A percentile compares a stretch with the other conserved stretches of the same genome.
phyloP scores from a whole-genome alignment of 768 basidiomycete genomes.

The Exidia glandulosa region DNA sequence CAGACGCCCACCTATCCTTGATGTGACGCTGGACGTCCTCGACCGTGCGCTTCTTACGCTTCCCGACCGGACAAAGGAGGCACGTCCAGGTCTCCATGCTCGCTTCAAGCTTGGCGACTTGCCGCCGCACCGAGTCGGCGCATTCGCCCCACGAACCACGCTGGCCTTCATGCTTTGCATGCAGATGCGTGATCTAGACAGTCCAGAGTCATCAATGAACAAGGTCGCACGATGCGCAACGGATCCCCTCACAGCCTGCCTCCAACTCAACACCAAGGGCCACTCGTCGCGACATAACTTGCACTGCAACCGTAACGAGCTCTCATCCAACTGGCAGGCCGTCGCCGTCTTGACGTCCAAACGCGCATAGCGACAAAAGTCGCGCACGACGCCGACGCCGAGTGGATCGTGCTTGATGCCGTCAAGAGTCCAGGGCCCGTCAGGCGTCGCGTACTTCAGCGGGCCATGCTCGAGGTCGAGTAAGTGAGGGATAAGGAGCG shows the following conservation, averaged over 20 bases:
- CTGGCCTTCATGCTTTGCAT: no score
- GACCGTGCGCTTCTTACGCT: no score
- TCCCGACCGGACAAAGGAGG: no score
- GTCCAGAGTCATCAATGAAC: no score
- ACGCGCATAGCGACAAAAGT: background rate
- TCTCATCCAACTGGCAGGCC: background rate
- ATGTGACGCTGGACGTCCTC: no score
- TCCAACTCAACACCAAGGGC: background rate
- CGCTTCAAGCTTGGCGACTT: no score
- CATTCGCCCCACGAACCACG: no score
- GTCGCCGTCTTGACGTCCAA: background rate
- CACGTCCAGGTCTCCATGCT: no score
- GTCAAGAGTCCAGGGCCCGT: background rate
- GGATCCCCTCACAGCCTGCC: background rate
- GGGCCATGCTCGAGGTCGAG: background rate
- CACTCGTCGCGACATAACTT: background rate
- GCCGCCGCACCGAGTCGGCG: no score
- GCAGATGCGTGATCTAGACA: no score
- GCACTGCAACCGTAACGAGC: background rate
- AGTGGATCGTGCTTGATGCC: background rate
- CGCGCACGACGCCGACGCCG: background rate
- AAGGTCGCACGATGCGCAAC: no score
- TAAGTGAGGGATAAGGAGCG: background rate
- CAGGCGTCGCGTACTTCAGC: background rate
- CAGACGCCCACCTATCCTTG: no score